Percentiles rank a stretch among this genome's conserved stretches.
These are phyloP conservation scores for Populus trichocarpa DNA, from an alignment of 441 rosid species.

Conservation along the genomic window DNA sequence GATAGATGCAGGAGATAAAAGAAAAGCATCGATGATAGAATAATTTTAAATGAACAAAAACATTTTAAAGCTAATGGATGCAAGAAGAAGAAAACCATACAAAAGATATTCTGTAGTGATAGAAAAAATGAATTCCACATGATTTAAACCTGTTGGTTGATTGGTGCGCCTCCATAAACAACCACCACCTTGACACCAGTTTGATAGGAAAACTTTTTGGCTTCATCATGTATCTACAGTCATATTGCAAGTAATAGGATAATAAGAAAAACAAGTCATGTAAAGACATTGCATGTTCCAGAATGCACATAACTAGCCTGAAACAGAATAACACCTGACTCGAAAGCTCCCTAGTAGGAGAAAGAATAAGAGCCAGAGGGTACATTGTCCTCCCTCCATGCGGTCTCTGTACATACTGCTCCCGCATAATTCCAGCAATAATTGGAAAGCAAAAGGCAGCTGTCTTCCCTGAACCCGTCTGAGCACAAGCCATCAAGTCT, in stretches of 20 bases:
- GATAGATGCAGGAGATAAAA: background rate
- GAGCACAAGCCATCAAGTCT: constrained; percentile 97
- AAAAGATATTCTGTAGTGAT: background rate
- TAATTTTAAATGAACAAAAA: background rate
- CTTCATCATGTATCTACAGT: constrained; percentile 85
- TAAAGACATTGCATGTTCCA: background rate
- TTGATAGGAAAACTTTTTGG: constrained; percentile 75
- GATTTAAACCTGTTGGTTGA: constrained; percentile 61
- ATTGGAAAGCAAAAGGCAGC: constrained; percentile 94
- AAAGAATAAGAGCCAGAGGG: constrained; percentile 81
- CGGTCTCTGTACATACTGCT: constrained; percentile 53
- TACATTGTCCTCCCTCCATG: constrained; percentile 68
- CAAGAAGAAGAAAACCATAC: background rate
- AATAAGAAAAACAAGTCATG: background rate
- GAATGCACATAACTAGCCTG: constrained; percentile 5
- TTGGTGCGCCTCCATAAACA: constrained; percentile 89
- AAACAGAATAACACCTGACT: constrained; percentile 55
- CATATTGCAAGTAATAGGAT: background rate
- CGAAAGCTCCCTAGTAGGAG: constrained; percentile 83
- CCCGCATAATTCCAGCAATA: constrained; percentile 74
- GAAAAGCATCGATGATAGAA: background rate
- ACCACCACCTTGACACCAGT: constrained; percentile 85
- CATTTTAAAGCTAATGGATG: background rate
- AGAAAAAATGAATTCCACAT: background rate
- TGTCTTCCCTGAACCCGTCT: constrained; percentile 93